Evolutionary conservation across 345 rosid genomes (phyloP), one percentile per base, ranked within the genome.

Genomic region (Corchorus olitorius): DNA sequence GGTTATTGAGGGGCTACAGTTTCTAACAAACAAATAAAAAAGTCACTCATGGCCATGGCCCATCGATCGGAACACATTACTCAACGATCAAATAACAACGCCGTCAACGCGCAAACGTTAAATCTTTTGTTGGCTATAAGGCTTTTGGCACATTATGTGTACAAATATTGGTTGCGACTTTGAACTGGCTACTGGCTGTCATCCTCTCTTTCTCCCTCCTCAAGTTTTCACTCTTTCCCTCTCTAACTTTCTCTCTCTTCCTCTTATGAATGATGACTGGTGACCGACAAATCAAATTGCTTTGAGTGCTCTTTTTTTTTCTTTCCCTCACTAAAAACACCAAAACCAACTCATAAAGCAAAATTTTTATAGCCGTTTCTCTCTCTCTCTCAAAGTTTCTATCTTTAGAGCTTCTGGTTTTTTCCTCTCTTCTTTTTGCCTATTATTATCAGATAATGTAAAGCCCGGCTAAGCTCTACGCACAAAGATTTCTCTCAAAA

Each of bases 151-250:
- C 4, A 4, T 0, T 2, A 14, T 49, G n/a, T 27, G 27, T 27
- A 27, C 27, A 27, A 27, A 27, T 27, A 27, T 27, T 27, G 27
- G 27, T 27, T 27, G 66, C 4, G 22, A 22, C 19, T 66, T 6
- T 66, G 67, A 82, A 79, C 87, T 85, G 86, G 83, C 76, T 52
- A 56, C 82, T 54, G 80, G 79, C 85, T 85, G 87, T 83, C 87
- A 78, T 61, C 17, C 81, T 17, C 73, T 73, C 11, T 65, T 0
- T 73, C 67, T 55, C 70, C 45, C 52, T 13, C 65, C 14, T 45
- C 4, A 3, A 14, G 2, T 16, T 12, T 9, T 78, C 1, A 9
- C 3, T 75, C 13, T 35, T 1, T 33, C 17, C 8, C 27, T 15
- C 19, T 15, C n/a, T 4, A 7, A 10, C 17, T 60, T 65, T 55